Conservation (phyloP, 345 rosid genomes). For the Euclidium syriacum region DNA sequence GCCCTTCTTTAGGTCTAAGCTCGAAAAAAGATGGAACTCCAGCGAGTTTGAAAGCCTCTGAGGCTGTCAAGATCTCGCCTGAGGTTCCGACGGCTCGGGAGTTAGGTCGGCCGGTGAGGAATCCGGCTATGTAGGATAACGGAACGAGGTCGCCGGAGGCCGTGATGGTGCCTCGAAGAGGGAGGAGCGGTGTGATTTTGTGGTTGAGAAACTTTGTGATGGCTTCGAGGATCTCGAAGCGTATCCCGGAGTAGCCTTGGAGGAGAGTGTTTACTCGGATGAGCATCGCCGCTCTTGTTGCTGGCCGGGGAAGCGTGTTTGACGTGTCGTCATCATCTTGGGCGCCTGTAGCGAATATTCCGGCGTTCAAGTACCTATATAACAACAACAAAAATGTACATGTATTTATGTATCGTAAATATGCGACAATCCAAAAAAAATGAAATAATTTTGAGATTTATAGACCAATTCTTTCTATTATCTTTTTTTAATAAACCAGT, state of each 20-base stretch:
- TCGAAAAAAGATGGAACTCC: slow-evolving; percentile 35
- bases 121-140: slow-evolving; percentile 45
- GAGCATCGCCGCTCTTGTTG: no score
- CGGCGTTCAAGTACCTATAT: no score
- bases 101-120: slow-evolving; percentile 45
- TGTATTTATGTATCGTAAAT: no score
- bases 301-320: no score
- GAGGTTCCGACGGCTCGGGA: slow-evolving; percentile 40
- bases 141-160: slow-evolving; percentile 60
- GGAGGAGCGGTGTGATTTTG: slow-evolving; percentile 55
- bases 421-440: no score
- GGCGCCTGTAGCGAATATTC: no score
- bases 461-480: no score
- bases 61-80: slow-evolving; percentile 27
- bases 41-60: slow-evolving; percentile 36
- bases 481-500: no score
- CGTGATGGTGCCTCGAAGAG: slow-evolving; percentile 47
- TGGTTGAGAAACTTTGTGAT: slow-evolving; percentile 44
- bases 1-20: slow-evolving; percentile 55
- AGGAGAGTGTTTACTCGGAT: slow-evolving; percentile 52
- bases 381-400: no score
- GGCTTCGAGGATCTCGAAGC: slow-evolving; percentile 55
- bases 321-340: no score
- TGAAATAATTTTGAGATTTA: no score
- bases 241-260: slow-evolving; percentile 53